A percentile compares a stretch with the other conserved stretches of the same genome.
These are phyloP conservation scores for Melocanna baccifera DNA, from an alignment of 176 grass and related monocot species.

Conservation along the genomic window DNA sequence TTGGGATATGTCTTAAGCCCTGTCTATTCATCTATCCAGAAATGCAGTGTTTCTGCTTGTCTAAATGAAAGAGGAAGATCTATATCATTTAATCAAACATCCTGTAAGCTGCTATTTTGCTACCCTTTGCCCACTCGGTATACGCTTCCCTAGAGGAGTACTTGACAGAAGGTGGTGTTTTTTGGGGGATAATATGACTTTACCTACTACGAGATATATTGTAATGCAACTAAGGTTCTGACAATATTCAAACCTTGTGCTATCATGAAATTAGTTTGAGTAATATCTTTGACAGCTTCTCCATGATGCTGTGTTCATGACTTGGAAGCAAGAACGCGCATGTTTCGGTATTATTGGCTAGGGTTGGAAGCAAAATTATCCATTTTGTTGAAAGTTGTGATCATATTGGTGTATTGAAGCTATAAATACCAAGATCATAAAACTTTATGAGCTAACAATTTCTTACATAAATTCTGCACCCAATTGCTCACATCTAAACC, in stretches of 20 bases:
- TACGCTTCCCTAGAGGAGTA: neutral
- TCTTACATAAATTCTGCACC: neutral
- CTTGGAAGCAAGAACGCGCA: neutral
- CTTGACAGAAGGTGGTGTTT: neutral
- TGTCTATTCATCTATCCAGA: neutral
- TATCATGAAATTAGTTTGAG: neutral
- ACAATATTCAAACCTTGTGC: neutral
- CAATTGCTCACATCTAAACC: neutral
- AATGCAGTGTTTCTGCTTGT: neutral
- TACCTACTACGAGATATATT: neutral
- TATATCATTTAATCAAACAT: neutral
- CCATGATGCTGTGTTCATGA: neutral
- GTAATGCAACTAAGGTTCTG: neutral
- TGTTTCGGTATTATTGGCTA: neutral
- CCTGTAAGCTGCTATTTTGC: neutral
- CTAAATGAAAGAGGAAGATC: neutral
- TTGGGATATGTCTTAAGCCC: neutral
- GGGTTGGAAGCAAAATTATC: neutral
- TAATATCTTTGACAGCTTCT: neutral
- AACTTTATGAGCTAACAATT: neutral
- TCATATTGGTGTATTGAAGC: neutral
- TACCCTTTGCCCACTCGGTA: neutral
- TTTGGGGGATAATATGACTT: neutral
- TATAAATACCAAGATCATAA: neutral
- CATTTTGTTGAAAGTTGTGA: neutral